Conservation (phyloP, 352 stramenopile species). For the Phytophthora colocasiae region DNA sequence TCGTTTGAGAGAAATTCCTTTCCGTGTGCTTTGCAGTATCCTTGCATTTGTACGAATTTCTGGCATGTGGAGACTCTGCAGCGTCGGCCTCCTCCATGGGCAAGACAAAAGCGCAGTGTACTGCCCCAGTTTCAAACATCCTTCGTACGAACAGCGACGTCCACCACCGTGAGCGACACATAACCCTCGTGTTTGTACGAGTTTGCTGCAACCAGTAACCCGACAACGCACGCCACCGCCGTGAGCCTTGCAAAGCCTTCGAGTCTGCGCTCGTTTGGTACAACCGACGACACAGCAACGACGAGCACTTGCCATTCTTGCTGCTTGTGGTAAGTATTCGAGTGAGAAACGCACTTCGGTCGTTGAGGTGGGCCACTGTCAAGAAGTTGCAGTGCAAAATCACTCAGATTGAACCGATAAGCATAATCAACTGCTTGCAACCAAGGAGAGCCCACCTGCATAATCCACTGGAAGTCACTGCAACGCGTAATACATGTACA, state of each 20-base stretch:
- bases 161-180: constrained; percentile 78
- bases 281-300: constrained; percentile 60
- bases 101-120: constrained; percentile 75
- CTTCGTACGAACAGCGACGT: constrained; percentile 60
- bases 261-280: constrained; percentile 75
- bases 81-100: constrained; percentile 66
- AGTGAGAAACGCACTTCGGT: constrained; percentile 1
- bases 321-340: not conserved
- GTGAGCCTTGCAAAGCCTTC: constrained; percentile 77
- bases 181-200: constrained; percentile 70
- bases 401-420: not conserved
- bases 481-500: not conserved
- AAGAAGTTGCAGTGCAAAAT: not conserved
- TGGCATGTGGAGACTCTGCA: constrained; percentile 67
- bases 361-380: not conserved
- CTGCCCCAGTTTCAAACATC: constrained; percentile 70
- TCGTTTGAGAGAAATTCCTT: constrained; percentile 27
- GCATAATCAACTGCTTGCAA: constrained; percentile 3
- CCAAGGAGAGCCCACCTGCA: not conserved
- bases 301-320: constrained; percentile 6
- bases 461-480: not conserved
- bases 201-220: constrained; percentile 64
- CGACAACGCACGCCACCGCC: constrained; percentile 79
- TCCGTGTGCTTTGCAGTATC: constrained; percentile 77
- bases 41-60: constrained; percentile 79